A percentile compares a stretch with the other conserved stretches of the same genome.
phyloP scores from a whole-genome alignment of 2,329 filamentous ascomycete species.

The Samsoniella hepiali region DNA sequence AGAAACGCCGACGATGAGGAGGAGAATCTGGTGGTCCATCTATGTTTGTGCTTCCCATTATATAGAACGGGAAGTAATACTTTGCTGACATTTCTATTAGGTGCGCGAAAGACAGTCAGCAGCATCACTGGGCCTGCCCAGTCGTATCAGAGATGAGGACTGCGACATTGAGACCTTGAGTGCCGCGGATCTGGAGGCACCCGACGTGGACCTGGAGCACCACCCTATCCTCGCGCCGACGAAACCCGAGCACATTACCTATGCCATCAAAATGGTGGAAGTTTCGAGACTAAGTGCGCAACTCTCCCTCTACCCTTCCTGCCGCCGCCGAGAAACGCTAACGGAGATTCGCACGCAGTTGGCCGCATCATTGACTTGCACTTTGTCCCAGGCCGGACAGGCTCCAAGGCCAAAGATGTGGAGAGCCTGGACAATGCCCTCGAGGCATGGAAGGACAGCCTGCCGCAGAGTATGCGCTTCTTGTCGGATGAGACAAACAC shows the following conservation, averaged over 20 bases:
- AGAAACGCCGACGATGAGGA: slow-evolving; percentile 35
- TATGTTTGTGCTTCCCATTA: slow-evolving; percentile 46
- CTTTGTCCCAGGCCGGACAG: slow-evolving; percentile 33
- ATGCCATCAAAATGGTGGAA: slow-evolving; percentile 39
- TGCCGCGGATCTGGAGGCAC: slow-evolving; percentile 31
- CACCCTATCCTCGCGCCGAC: slow-evolving; percentile 29
- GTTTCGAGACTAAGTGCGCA: slow-evolving; percentile 32
- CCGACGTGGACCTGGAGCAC: slow-evolving; percentile 23
- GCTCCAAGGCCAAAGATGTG: slow-evolving; percentile 29
- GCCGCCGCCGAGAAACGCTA: background rate
- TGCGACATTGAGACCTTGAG: slow-evolving; percentile 37
- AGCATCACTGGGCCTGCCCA: slow-evolving; percentile 35
- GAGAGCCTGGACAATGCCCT: slow-evolving; percentile 29
- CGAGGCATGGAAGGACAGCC: slow-evolving; percentile 34
- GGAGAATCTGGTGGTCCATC: slow-evolving; percentile 53
- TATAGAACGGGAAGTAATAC: too few relatives aligned
- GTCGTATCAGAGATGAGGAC: slow-evolving; percentile 38
- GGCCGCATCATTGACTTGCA: slow-evolving; percentile 36
- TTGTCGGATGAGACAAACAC: slow-evolving; percentile 32
- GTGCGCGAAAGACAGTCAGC: slow-evolving; percentile 38
- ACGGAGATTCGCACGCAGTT: slow-evolving; percentile 24
- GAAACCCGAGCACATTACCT: slow-evolving; percentile 33
- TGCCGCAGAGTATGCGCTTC: slow-evolving; percentile 31
- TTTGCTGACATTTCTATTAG: slow-evolving; percentile 22
- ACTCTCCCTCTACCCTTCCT: background rate